Conservation (phyloP, 2,329 filamentous ascomycete species). For the Mollisia scopiformis region DNA sequence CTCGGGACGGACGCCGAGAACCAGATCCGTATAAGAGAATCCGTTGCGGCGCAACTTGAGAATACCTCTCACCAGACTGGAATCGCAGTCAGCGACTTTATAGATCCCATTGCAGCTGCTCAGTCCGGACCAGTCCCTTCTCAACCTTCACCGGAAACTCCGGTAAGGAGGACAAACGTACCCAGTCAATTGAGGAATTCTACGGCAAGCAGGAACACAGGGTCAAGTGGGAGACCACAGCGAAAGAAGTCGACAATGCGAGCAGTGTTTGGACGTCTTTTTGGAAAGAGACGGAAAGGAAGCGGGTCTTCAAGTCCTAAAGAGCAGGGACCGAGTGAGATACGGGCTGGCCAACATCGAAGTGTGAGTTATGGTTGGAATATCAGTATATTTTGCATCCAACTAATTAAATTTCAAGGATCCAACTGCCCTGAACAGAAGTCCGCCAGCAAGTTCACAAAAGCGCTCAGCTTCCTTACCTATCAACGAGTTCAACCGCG, state of each 20-base stretch:
- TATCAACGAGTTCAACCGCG: constrained; percentile 62
- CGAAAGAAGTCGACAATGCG: constrained; percentile 62
- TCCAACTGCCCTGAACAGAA: constrained; percentile 41
- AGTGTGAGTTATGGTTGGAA: constrained; percentile 49
- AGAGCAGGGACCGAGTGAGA: constrained; percentile 11
- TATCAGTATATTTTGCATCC: neutral
- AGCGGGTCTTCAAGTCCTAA: constrained; percentile 20
- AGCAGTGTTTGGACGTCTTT: constrained; percentile 58
- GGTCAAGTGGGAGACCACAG: constrained; percentile 44
- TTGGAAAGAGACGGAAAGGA: constrained; percentile 59
- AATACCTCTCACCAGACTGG: constrained; percentile 16
- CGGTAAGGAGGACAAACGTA: constrained; percentile 16
- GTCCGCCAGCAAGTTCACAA: constrained; percentile 38
- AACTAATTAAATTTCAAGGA: constrained; percentile 39
- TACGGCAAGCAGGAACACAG: constrained; percentile 47
- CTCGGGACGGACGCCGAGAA: constrained; percentile 29
- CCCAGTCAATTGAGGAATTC: constrained; percentile 50
- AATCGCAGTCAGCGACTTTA: constrained; percentile 15
- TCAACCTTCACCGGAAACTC: constrained; percentile 21
- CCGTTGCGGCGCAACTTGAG: constrained; percentile 23
- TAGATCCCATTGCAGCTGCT: constrained; percentile 1
- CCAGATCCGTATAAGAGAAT: constrained; percentile 14
- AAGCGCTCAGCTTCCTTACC: constrained; percentile 63
- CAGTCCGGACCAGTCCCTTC: constrained; percentile 10
- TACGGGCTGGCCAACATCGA: constrained; percentile 43